phyloP scores from a whole-genome alignment of 441 rosid species.

The Pelargonium citronellum region DNA sequence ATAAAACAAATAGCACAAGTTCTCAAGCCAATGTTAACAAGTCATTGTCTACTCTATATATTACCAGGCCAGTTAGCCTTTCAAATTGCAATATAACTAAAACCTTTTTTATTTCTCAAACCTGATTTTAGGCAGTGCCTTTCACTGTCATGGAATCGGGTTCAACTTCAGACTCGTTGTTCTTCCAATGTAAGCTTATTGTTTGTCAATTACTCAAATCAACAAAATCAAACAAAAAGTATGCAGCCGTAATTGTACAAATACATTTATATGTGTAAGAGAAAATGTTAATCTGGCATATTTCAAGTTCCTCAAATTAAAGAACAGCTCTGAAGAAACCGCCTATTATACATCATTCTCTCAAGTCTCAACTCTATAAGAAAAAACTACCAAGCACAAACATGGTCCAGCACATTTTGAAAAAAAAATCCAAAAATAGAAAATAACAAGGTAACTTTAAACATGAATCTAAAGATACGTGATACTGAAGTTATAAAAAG shows the following conservation, averaged over 20 bases:
- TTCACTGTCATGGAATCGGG: background rate
- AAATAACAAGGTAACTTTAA: background rate
- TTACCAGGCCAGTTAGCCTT: background rate
- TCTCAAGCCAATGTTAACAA: background rate
- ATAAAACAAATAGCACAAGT: background rate
- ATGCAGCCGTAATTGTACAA: background rate
- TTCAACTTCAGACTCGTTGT: background rate
- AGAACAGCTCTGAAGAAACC: conserved; percentile 8
- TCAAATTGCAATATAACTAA: background rate
- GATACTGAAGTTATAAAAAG: too few relatives aligned
- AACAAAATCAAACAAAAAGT: conserved; percentile 4
- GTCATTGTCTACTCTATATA: background rate
- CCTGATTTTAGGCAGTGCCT: conserved; percentile 3
- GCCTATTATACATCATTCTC: background rate
- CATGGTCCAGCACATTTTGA: background rate
- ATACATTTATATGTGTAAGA: background rate
- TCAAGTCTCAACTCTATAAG: background rate
- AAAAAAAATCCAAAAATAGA: conserved; percentile 3
- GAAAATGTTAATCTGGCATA: conserved; percentile 3
- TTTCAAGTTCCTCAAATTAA: background rate
- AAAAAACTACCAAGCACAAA: background rate
- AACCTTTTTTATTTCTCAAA: background rate
- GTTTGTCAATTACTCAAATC: background rate
- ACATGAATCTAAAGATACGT: too few relatives aligned
- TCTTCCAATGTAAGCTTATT: background rate